These are phyloP conservation scores for Alternaria alternata DNA, from an alignment of 2,329 filamentous ascomycete genomes.

Conservation along the genomic window DNA sequence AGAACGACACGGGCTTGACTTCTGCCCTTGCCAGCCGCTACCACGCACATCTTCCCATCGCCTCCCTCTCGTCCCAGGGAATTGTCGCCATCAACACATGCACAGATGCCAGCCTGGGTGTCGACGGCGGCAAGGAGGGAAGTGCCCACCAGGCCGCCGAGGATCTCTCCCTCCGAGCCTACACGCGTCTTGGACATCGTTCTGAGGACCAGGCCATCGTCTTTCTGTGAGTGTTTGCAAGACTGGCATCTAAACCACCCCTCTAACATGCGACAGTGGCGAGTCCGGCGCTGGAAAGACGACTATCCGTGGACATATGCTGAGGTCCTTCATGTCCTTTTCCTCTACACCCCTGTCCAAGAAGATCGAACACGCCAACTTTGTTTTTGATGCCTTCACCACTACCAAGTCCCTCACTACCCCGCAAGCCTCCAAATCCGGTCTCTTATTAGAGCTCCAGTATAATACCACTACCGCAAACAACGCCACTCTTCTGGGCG, in stretches of 20 bases:
- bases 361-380: constrained; percentile 91
- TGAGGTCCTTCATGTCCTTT: constrained; percentile 85
- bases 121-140: constrained; percentile 89
- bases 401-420: constrained; percentile 97
- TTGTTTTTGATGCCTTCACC: constrained; percentile 94
- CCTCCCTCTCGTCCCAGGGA: constrained; percentile 87
- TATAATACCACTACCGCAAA: constrained; percentile 89
- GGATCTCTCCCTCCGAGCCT: constrained; percentile 87
- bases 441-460: constrained; percentile 94
- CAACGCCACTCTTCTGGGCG: constrained; percentile 88
- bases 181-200: constrained; percentile 82
- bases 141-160: constrained; percentile 93
- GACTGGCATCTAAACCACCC: neutral
- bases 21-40: constrained; percentile 88
- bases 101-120: constrained; percentile 84
- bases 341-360: constrained; percentile 92
- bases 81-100: constrained; percentile 95
- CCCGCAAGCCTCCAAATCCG: constrained; percentile 92
- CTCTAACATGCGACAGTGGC: constrained; percentile 65
- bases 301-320: constrained; percentile 86
- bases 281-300: constrained; percentile 98
- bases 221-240: constrained; percentile 75
- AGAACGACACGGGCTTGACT: constrained; percentile 80
- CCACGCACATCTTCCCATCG: constrained; percentile 88
- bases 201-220: constrained; percentile 93